Percentiles rank a stretch among this genome's conserved stretches.
Evolutionary conservation across 2,329 filamentous ascomycete genomes (phyloP).

Genomic region (Fusarium incarnatum): DNA sequence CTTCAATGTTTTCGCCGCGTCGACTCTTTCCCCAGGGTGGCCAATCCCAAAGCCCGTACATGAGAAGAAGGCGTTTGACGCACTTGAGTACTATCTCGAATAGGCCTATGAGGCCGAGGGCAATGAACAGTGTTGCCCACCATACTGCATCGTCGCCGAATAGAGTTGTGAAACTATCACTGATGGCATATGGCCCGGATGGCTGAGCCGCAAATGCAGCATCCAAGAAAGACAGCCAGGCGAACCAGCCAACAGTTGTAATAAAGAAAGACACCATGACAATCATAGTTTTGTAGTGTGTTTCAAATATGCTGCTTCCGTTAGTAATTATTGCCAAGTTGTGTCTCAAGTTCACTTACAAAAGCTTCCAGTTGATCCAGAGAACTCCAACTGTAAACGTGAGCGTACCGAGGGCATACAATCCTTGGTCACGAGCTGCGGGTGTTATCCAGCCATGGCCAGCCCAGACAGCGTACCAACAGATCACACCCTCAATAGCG

Average conservation of each 20-base stretch:
- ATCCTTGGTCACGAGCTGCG: constrained; percentile 70
- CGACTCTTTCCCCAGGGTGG: constrained; percentile 55
- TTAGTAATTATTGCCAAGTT: constrained; percentile 35
- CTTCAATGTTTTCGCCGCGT: constrained; percentile 55
- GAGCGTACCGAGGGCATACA: constrained; percentile 80
- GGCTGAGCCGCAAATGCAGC: constrained; percentile 65
- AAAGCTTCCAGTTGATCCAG: constrained; percentile 80
- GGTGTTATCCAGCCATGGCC: constrained; percentile 61
- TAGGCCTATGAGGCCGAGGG: constrained; percentile 68
- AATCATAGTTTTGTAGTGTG: constrained; percentile 78
- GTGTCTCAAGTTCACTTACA: constrained; percentile 61
- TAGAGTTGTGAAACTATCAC: constrained; percentile 70
- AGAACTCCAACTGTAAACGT: constrained; percentile 77
- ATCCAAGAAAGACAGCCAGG: constrained; percentile 80
- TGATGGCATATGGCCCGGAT: constrained; percentile 73
- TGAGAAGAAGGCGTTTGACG: constrained; percentile 59
- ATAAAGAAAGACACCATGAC: constrained; percentile 69
- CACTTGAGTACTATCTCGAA: constrained; percentile 73
- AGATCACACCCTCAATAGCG: constrained; percentile 76
- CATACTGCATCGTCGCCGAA: constrained; percentile 78
- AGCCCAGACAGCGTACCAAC: constrained; percentile 74
- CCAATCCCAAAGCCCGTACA: constrained; percentile 62
- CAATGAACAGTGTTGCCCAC: constrained; percentile 78
- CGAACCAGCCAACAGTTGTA: constrained; percentile 74
- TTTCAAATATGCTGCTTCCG: constrained; percentile 71